Base-by-base conservation (phyloP, 352 stramenopile genomes). In the Globisporangium heterothallicum region DNA sequence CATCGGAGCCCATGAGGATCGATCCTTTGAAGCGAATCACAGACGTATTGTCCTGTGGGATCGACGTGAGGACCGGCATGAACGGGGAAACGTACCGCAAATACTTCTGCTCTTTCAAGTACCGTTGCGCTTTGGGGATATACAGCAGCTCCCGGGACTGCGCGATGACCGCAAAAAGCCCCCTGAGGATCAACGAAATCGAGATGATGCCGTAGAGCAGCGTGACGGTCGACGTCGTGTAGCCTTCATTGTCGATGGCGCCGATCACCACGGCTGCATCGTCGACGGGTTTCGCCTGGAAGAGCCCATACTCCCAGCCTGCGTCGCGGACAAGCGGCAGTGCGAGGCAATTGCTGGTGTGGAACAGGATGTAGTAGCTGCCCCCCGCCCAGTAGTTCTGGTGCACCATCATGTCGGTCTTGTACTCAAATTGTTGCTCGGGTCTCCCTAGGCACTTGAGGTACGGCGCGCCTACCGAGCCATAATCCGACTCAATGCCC, bases 321-420 rank as follows among this genome's bases (percentile, higher is more conserved):
- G 32, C 43, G 26, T 71, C 69, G 24, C 68, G 27, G 24, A 85
- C 49, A 24, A 67, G 59, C 16, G 72, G 70, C 2, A 72, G 42
- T 1, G 65, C 72, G 14, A 63, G 32, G 42, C 74, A 86, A 7
- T 72, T 64, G 41, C 74, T 86, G 14, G 59, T 77, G 18, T 82
- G 68, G 40, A 86, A 66, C 53, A 78, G 53, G 12, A 82, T 58
- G 45, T 73, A 60, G 53, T 76, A 72, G 25, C 61, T 68, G 0
- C 67, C 70, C 3, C 72, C 74, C 0, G 74, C 63, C 72, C 74
- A 86, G 56, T 76, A 84, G 0, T 63, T 68, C 51, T 80, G 64
- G 4, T 75, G 63, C 7, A 74, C 65, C 67, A 86, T 66, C 49
- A 82, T 52, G 49, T 86, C 72, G 4, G 72, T 77, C 16, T 78